Conservation (phyloP, 148 eudicot genomes). For the Talinum fruticosum region DNA sequence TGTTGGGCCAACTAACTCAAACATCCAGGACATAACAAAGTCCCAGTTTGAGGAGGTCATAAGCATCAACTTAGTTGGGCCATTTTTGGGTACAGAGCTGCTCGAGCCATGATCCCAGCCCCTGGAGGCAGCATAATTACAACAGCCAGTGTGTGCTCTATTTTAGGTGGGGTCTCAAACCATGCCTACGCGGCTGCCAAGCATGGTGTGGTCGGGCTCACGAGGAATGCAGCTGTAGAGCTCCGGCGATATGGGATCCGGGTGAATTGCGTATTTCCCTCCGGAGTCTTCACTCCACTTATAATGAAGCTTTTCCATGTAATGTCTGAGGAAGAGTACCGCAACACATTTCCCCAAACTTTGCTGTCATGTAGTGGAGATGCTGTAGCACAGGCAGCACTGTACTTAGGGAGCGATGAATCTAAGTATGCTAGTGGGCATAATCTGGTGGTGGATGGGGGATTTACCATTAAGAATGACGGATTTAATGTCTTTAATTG, state of each 20-base stretch:
- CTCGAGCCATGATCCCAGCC: constrained; percentile 54
- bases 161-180: constrained; percentile 16
- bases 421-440: constrained; percentile 34
- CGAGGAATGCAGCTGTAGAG: constrained; percentile 24
- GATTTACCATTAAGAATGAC: constrained; percentile 18
- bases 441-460: constrained; percentile 33
- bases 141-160: constrained; percentile 36
- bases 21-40: constrained; percentile 20
- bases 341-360: no score
- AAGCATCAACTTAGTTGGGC: constrained; percentile 34
- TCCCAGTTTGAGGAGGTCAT: constrained; percentile 40
- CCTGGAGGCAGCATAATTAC: constrained; percentile 44
- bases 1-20: constrained; percentile 21
- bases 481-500: no score
- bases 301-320: background rate
- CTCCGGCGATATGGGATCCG: constrained; percentile 35
- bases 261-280: constrained; percentile 34
- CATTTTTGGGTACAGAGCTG: constrained; percentile 56
- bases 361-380: constrained; percentile 8
- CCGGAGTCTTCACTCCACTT: constrained; percentile 15
- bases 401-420: constrained; percentile 29
- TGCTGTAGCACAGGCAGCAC: constrained; percentile 29
- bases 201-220: constrained; percentile 33
- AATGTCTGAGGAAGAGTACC: background rate
- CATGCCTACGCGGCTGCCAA: constrained; percentile 28